Evolutionary conservation across 306 rosid species (phyloP), one percentile per base, ranked within the genome.

Genomic region (Morella rubra): DNA sequence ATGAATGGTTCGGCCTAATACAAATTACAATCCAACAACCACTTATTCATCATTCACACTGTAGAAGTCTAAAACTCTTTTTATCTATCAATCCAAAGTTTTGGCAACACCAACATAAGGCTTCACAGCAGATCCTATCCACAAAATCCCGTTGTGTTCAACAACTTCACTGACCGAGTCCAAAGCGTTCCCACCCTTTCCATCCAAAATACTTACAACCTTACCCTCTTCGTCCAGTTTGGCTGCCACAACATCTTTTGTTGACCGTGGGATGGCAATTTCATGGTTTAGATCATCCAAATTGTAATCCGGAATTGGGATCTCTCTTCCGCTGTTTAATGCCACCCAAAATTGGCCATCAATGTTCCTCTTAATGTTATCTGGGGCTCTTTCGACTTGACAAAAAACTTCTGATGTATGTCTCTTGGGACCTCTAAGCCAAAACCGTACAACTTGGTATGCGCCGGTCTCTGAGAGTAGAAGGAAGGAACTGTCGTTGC

Each of bases 291-390:
- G n/a, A 19, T 56, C 49, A 7, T 46, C 20, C 41, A 40, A 11
- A 8, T 37, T 40, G 3, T 70, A 19, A 24, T 45, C 49, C 49
- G 7, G 1, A 11, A 2, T 45, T 45, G 8, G 50, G 15, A 16
- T 19, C 86, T 83, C 86, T 83, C 94, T 82, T 8, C 49, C 85
- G 18, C 81, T 82, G 60, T 89, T 83, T 11, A 84, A 40, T 1
- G 80, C 96, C 0, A 84, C 81, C 96, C 91, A 89, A 44, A 89
- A 86, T 0, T 86, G 86, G 0, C 93, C 93, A 0, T 53, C 55
- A 0, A 13, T 5, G 13, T 76, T 83, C 18, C 88, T 84, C 72
- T 84, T 89, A 47, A 91, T 85, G 80, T 91, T 91, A 46, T 89
- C 90, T 5, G 93, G 90, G 24, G 79, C 69, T 19, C 90, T 71